Evolutionary conservation across 1,284 basidiomycete genomes (phyloP).

Genomic region (Golubevia pallescens): DNA sequence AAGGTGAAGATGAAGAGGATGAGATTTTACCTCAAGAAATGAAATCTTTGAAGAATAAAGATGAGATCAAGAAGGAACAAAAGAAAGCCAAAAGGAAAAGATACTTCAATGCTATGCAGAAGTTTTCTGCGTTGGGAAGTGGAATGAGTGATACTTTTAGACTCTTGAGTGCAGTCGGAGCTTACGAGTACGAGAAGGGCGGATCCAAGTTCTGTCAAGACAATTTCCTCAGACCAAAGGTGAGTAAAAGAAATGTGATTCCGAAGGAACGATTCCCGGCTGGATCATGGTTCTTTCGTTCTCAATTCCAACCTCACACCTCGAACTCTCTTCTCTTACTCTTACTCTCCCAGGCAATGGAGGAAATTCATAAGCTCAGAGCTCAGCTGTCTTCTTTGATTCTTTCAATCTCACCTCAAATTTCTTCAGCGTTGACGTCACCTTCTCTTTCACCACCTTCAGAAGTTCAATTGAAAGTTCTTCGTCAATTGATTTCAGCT

Average conservation of each 20-base stretch:
- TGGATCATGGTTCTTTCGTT: neutral
- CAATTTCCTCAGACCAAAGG: slow-evolving; percentile 91
- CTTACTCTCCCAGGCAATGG: slow-evolving; percentile 75
- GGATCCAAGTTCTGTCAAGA: slow-evolving; percentile 80
- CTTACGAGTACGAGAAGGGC: slow-evolving; percentile 89
- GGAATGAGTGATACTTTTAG: slow-evolving; percentile 88
- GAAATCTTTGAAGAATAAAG: slow-evolving; percentile 67
- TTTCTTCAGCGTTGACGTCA: no score
- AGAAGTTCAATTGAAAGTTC: slow-evolving; percentile 76
- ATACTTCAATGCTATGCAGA: slow-evolving; percentile 67
- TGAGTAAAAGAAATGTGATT: slow-evolving; percentile 58
- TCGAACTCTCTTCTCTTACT: neutral
- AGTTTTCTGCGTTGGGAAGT: slow-evolving; percentile 80
- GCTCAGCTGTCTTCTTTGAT: slow-evolving; percentile 65
- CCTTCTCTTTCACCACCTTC: slow-evolving; percentile 35
- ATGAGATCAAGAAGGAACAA: slow-evolving; percentile 71
- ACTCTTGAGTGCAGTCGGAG: slow-evolving; percentile 87
- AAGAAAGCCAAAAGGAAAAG: slow-evolving; percentile 74
- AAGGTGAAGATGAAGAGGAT: slow-evolving; percentile 67
- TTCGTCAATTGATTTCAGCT: slow-evolving; percentile 85
- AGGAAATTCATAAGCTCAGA: slow-evolving; percentile 97
- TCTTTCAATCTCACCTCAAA: no score
- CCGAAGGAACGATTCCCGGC: neutral
- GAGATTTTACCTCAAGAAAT: slow-evolving; percentile 30
- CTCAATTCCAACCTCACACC: neutral